Percentiles rank a stretch among this genome's conserved stretches.
Evolutionary conservation across 164 flowering plant genomes (phyloP).

Genomic region (Sedum album): DNA sequence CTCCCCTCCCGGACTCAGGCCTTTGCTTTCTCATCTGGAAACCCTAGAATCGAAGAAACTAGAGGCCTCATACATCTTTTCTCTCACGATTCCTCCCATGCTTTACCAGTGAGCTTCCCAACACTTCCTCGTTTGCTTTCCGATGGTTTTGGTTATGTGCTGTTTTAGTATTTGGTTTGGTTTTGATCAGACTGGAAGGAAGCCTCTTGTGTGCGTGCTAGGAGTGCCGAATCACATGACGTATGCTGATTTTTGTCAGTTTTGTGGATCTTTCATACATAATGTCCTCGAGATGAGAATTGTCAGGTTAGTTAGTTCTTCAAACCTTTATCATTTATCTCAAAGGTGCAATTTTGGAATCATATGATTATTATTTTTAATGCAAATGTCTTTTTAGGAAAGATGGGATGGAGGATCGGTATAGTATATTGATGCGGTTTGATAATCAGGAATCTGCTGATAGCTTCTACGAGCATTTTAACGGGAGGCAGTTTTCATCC

Average conservation of each 20-base stretch:
- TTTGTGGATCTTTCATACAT: conserved; percentile 80
- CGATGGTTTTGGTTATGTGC: too few species aligned
- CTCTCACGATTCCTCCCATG: conserved; percentile 27
- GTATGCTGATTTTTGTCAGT: too few species aligned
- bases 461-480: conserved; percentile 63
- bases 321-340: not conserved
- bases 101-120: conserved; percentile 38
- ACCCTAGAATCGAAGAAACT: conserved; percentile 95
- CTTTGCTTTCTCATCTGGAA: conserved; percentile 77
- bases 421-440: conserved; percentile 69
- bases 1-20: conserved; percentile 29
- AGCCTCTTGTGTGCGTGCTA: conserved; percentile 77
- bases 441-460: conserved; percentile 68
- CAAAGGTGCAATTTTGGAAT: too few species aligned
- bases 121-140: too few species aligned
- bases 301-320: conserved; percentile 45
- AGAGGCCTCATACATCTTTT: conserved; percentile 78
- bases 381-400: conserved; percentile 32
- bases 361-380: too few species aligned
- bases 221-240: conserved; percentile 97
- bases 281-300: conserved; percentile 83
- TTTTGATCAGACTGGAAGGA: conserved; percentile 60
- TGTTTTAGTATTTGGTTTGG: too few species aligned
- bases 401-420: conserved; percentile 70
- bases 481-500: conserved; percentile 66